Base-by-base conservation (phyloP, 345 rosid genomes). In the Citrus unshiu region DNA sequence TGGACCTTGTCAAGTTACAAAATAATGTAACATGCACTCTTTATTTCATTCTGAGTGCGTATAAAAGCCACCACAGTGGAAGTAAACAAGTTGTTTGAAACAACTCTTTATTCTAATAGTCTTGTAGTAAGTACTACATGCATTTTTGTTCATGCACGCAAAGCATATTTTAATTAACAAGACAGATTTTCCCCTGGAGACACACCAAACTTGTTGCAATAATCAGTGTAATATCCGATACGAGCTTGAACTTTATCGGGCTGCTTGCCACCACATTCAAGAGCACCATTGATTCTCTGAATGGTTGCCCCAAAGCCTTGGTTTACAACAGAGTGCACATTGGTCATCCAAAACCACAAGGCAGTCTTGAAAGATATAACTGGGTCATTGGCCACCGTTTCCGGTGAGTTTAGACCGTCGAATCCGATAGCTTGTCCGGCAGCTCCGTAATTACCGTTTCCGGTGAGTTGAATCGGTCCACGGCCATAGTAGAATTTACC, bases 321-420 rank as follows among this genome's bases (percentile, higher is more conserved):
- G 72, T 69, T n/a, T 0, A 89, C 22, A 4, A 89, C 90, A 0
- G 94, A 81, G 3, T 84, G 92, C 21, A 90, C 93, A 46, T 10
- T 72, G 21, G 79, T 83, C 85, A 83, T 90, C 98, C 94, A 93
- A 74, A 77, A 93, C 97, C 97, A 91, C 25, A 93, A 62, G 19
- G 91, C 92, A 0, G 95, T 88, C 86, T 85, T 86, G 85, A 93
- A 93, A 0, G 94, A 81, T 6, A 91, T 70, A 9, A 83, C 79
- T 0, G 92, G 89, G 68, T 91, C 90, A 0, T 78, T 85, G 27
- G 88, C 91, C 24, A 93, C 93, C 0, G 82, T 87, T 75, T 91
- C 95, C 1, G 95, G 95, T 1, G 90, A 73, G 59, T 82, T 85
- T 21, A 90, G 76, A 3, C 92, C 92, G 2, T 93, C 91, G 30